A percentile compares a stretch with the other conserved stretches of the same genome.
Conservation (phyloP, 208 protist genomes). For the Acanthamoeba castellanii region DNA sequence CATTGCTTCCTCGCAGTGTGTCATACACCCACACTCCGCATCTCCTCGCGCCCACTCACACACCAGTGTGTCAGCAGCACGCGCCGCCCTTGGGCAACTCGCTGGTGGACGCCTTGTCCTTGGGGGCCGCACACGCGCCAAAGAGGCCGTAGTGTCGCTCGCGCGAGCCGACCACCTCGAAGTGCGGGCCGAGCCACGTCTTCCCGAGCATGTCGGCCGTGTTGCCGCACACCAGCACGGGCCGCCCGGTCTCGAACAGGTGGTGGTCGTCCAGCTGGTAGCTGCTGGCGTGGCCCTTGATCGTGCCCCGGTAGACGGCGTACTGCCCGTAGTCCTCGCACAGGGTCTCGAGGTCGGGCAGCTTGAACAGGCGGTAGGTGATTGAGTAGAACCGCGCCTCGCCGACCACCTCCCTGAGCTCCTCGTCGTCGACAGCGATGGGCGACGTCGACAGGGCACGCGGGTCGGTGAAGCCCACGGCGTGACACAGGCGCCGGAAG, state of each 20-base stretch:
- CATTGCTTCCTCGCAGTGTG: no score
- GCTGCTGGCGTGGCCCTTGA: no score
- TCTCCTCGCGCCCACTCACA: no score
- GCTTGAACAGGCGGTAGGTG: slow-evolving; percentile 88
- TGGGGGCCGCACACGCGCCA: slow-evolving; percentile 1
- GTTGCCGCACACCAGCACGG: slow-evolving; percentile 83
- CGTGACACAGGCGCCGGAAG: no score
- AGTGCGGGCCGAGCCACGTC: slow-evolving; percentile 76
- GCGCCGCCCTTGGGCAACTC: neutral
- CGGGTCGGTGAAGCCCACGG: no score
- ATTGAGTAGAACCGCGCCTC: slow-evolving; percentile 84
- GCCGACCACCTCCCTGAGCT: slow-evolving; percentile 30
- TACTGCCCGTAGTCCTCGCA: no score
- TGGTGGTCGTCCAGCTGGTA: slow-evolving; percentile 53
- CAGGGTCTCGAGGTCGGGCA: slow-evolving; percentile 81
- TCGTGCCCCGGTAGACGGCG: no score
- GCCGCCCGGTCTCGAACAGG: slow-evolving; percentile 76
- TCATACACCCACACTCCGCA: no score
- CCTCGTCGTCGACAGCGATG: no score
- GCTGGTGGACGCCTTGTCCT: neutral
- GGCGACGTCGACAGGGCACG: no score
- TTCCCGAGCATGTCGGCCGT: slow-evolving; percentile 80
- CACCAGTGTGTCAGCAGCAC: slow-evolving; percentile 4
- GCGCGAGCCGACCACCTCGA: slow-evolving; percentile 72
- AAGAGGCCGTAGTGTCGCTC: slow-evolving; percentile 72